Base-by-base conservation (phyloP, 1,284 basidiomycete species). In the Caloboletus firmus region DNA sequence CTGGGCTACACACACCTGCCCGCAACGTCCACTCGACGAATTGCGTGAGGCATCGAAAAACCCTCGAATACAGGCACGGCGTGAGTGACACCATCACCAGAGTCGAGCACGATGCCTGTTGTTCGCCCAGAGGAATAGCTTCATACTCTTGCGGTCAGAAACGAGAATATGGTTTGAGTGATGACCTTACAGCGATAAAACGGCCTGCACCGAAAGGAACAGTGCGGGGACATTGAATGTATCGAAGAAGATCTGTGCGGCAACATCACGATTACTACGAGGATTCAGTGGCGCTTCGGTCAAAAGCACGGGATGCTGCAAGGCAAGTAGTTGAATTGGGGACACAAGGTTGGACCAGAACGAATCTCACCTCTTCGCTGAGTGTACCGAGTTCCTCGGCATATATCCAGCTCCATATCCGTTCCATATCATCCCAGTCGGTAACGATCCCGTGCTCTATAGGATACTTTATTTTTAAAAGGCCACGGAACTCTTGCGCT, bases 51-150 rank as follows among this genome's bases (percentile, higher is more conserved):
- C 93, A 99, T 98, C 10, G 93, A 95, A 76, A 99, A 99, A 0
- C 97, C 97, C 71, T 99, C 97, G 67, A 97, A 99, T 11, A 99
- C 97, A 4, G 97, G 97, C 4, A 99, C 97, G 4, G 97, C 94
- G 63, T 99, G 97, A 20, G 97, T 98, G 2, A 99, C 97, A 22
- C 97, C 97, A 69, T 99, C 97, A 12, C 97, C 97, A 4, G 97
- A 98, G 71, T 99, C 97, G 15, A 99, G 82, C 4, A 99, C 97
- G 54, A 99, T 98, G 36, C 97, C 97, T 30, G 97, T 99, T 56
- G 97, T 99, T 59, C 97, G 84, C n/a, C 97, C 97, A 6, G 96
- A 98, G 4, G 97, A 95, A 77, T 99, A 99, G 69, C 95, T 98
- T 62, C 17, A 49, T 56, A 35, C 51, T 20, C 57, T 45, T 26